phyloP scores from a whole-genome alignment of 495 filamentous ascomycete genomes.

The Pyrenula massariospora region DNA sequence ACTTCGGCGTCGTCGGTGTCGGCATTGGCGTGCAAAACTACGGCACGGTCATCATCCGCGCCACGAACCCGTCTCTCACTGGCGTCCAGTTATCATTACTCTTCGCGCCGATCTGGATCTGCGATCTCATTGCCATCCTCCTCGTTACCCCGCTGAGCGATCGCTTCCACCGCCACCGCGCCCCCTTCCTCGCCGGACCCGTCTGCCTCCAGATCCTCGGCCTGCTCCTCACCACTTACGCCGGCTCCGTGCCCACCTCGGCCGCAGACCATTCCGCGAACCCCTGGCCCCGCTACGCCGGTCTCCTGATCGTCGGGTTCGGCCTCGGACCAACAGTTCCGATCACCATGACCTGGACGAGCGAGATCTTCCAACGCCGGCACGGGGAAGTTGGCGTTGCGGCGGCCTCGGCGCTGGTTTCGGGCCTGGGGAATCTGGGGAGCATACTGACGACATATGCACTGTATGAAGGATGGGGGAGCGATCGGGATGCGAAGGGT shows the following conservation, averaged over 20 bases:
- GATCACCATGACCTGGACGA: slow-evolving; percentile 88
- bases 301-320: slow-evolving; percentile 82
- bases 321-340: slow-evolving; percentile 86
- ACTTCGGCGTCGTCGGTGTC: slow-evolving; percentile 88
- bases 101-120: slow-evolving; percentile 85
- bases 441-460: slow-evolving; percentile 83
- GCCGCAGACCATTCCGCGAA: slow-evolving; percentile 23
- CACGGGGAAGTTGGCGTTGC: slow-evolving; percentile 89
- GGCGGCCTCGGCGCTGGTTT: slow-evolving; percentile 76
- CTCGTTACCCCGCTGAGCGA: slow-evolving; percentile 77
- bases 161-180: slow-evolving; percentile 70
- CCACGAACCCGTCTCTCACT: slow-evolving; percentile 59
- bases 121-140: slow-evolving; percentile 81
- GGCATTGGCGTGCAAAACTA: slow-evolving; percentile 84
- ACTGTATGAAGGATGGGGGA: slow-evolving; percentile 74
- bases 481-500: slow-evolving; percentile 51
- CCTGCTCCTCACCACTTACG: slow-evolving; percentile 69
- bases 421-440: slow-evolving; percentile 74
- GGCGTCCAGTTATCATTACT: slow-evolving; percentile 69
- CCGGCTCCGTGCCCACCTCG: slow-evolving; percentile 22
- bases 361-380: slow-evolving; percentile 77
- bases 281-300: slow-evolving; percentile 78
- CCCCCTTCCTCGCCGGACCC: slow-evolving; percentile 70
- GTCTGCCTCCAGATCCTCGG: slow-evolving; percentile 73
- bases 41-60: slow-evolving; percentile 72